These are phyloP conservation scores for Ascomycota sp. DNA, from an alignment of 2,329 filamentous ascomycete species.

Conservation along the genomic window DNA sequence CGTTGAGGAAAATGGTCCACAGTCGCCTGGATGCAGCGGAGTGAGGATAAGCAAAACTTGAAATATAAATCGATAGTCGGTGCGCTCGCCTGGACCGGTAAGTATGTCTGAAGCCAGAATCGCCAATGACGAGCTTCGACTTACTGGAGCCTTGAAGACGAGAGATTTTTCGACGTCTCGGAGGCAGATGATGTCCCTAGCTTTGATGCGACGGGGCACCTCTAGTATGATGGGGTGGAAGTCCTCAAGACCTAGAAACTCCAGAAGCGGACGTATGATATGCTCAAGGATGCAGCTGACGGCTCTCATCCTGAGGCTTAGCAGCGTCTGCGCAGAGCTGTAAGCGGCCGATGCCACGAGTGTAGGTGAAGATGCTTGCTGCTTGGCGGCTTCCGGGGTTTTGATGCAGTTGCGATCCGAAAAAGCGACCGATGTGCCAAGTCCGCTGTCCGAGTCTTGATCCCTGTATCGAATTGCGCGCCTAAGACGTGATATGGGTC, in stretches of 20 bases:
- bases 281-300: slow-evolving; percentile 61
- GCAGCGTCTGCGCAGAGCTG: slow-evolving; percentile 28
- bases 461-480: slow-evolving; percentile 36
- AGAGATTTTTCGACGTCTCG: slow-evolving; percentile 89
- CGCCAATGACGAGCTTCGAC: slow-evolving; percentile 40
- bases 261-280: slow-evolving; percentile 59
- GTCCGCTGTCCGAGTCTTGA: slow-evolving; percentile 69
- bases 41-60: slow-evolving; percentile 75
- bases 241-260: slow-evolving; percentile 50
- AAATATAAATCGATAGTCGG: slow-evolving; percentile 66
- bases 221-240: slow-evolving; percentile 66
- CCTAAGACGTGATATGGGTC: slow-evolving; percentile 28
- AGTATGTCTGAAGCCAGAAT: slow-evolving; percentile 27
- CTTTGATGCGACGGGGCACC: slow-evolving; percentile 58
- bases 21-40: slow-evolving; percentile 76
- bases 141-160: slow-evolving; percentile 82
- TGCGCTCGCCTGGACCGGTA: slow-evolving; percentile 51
- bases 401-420: slow-evolving; percentile 27
- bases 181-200: slow-evolving; percentile 74
- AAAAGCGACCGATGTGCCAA: slow-evolving; percentile 63
- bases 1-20: slow-evolving; percentile 70
- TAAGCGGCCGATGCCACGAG: too few species aligned
- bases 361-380: too few species aligned
- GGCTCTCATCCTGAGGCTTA: slow-evolving; percentile 46
- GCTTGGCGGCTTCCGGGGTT: slow-evolving; percentile 16